phyloP scores from a whole-genome alignment of 495 filamentous ascomycete genomes.

The Aspergillus nidulans region DNA sequence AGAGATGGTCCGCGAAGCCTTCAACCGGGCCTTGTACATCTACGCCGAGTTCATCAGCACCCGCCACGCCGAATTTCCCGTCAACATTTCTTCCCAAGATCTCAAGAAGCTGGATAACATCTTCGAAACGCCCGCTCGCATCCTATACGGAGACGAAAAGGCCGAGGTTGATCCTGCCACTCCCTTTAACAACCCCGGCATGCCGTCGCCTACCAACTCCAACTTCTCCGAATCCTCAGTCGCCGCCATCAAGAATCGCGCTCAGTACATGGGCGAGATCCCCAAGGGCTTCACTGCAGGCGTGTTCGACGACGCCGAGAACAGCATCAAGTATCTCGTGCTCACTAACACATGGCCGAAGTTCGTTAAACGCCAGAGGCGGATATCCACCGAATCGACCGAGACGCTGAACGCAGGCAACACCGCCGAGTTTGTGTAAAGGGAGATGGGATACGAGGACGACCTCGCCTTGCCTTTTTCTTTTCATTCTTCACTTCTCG shows the following conservation, averaged over 20 bases:
- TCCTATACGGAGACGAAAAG: conserved; percentile 29
- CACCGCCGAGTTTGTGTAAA: not conserved
- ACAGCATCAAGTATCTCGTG: conserved; percentile 63
- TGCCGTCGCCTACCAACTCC: conserved; percentile 18
- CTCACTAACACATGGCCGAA: conserved; percentile 69
- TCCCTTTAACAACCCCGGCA: conserved; percentile 28
- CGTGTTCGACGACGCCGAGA: conserved; percentile 57
- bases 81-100: conserved; percentile 56
- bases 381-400: conserved; percentile 6
- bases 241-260: conserved; percentile 21
- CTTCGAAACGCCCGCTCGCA: conserved; percentile 40
- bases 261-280: conserved; percentile 37
- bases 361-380: conserved; percentile 36
- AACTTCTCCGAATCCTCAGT: conserved; percentile 21
- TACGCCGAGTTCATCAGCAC: conserved; percentile 53
- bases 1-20: conserved; percentile 35
- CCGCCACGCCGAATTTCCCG: conserved; percentile 55
- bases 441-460: not conserved
- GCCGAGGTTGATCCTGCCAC: conserved; percentile 25
- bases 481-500: too few species aligned
- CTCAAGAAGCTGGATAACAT: conserved; percentile 44
- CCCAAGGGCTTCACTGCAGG: conserved; percentile 45
- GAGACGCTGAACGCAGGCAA: not conserved
- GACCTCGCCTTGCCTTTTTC: not conserved
- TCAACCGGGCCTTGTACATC: conserved; percentile 52